Base-by-base conservation (phyloP, 208 protist genomes). In the Trichomonas vaginalis region DNA sequence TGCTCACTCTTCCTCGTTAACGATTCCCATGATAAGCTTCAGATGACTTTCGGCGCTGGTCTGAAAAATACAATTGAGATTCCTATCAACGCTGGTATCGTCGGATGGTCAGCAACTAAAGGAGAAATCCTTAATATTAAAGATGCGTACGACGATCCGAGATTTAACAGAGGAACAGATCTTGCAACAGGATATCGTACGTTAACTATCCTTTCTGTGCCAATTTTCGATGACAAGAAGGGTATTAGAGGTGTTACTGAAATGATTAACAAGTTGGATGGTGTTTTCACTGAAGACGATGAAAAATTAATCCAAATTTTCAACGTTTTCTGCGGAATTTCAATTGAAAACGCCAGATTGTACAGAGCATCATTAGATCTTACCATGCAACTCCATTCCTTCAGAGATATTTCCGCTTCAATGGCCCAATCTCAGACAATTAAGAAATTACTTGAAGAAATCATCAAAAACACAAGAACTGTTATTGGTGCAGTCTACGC, bases 251-350 rank as follows among this genome's bases (percentile, higher is more conserved):
- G 92, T 48, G 92, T 95, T 35, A 61, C 51, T 10, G 49, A 95
- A 79, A 79, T 79, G 51, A 95, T 95, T 80, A 95, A 95, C 40
- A 95, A 95, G 82, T 27, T 51, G 0, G 92, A 95, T 47, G 51
- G 49, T 39, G 39, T 47, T 48, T 95, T 95, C 40, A 79, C 47
- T 35, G 49, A 61, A 80, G 51, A 80, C 23, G 92, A 95, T 79
- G 92, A 95, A 47, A 40, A 80, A 79, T 14, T 95, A 0, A 80
- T 95, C 14, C 47, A 95, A 47, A 92, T 92, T 39, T 92, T 92
- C 45, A 92, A 92, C 45, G 86, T 92, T 56, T 92, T 92, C 45
- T 51, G 45, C 37, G 86, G 86, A 37, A 92, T 92, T 51, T 92
- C 86, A 46, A 35, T 92, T 32, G 86, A 92, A 92, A 92, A 92